phyloP scores from a whole-genome alignment of 2,329 filamentous ascomycete species.

The Fusarium oligoseptatum region DNA sequence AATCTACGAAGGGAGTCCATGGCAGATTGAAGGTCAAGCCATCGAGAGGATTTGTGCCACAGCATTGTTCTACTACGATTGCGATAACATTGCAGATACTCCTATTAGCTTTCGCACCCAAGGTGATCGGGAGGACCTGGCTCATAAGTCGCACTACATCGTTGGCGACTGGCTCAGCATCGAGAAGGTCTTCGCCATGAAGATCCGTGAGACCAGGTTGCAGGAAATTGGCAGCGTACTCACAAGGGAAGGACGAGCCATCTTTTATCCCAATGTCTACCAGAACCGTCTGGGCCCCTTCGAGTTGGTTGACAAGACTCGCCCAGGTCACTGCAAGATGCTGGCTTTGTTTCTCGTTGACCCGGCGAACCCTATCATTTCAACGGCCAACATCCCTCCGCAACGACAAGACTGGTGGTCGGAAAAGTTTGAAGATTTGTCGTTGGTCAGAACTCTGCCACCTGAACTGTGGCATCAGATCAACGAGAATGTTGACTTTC shows the following conservation, averaged over 20 bases:
- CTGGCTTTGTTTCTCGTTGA: constrained; percentile 8
- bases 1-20: constrained; percentile 5
- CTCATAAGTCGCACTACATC: background rate
- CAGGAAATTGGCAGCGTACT: constrained; percentile 7
- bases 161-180: background rate
- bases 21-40: constrained; percentile 17
- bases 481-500: background rate
- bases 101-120: background rate
- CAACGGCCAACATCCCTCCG: constrained; percentile 1
- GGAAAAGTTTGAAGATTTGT: background rate
- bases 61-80: constrained; percentile 20
- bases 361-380: background rate
- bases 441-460: background rate
- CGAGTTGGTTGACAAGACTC: background rate
- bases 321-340: constrained; percentile 10
- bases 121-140: background rate
- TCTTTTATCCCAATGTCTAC: constrained; percentile 11
- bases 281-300: constrained; percentile 2
- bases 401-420: constrained; percentile 15
- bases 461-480: background rate
- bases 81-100: constrained; percentile 14
- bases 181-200: background rate
- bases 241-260: background rate
- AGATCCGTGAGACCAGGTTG: background rate
- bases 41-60: constrained; percentile 19